These are phyloP conservation scores for Trametes gibbosa DNA, from an alignment of 768 basidiomycete genomes.

Conservation along the genomic window DNA sequence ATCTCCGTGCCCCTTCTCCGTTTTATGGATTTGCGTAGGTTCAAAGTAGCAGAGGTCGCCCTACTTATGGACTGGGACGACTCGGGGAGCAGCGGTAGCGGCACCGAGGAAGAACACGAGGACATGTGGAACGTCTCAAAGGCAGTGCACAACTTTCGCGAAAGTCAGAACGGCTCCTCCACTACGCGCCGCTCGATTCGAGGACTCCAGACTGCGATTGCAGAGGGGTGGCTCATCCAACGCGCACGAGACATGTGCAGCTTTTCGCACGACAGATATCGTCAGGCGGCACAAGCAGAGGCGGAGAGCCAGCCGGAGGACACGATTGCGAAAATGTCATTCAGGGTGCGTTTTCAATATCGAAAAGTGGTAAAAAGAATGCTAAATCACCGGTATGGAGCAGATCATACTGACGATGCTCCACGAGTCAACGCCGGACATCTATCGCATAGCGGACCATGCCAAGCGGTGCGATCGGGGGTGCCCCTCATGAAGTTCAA, in stretches of 20 bases:
- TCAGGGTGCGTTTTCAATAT: conserved; percentile 44
- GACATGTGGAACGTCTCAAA: conserved; percentile 54
- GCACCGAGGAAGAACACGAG: conserved; percentile 44
- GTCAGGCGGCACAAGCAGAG: conserved; percentile 68
- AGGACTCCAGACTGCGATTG: conserved; percentile 62
- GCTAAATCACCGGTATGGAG: background rate
- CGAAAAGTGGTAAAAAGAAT: background rate
- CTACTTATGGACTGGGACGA: conserved; percentile 75
- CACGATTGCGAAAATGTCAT: conserved; percentile 62
- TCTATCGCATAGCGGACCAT: conserved; percentile 69
- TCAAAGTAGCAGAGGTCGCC: conserved; percentile 71
- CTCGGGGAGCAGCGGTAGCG: conserved; percentile 47
- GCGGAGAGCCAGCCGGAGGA: conserved; percentile 48
- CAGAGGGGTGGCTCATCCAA: conserved; percentile 74
- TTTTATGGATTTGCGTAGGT: conserved; percentile 37
- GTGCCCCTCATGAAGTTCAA: background rate
- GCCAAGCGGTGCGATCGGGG: conserved; percentile 48
- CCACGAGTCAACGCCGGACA: conserved; percentile 57
- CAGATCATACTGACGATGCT: conserved; percentile 74
- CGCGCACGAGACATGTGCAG: conserved; percentile 74
- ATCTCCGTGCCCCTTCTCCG: background rate
- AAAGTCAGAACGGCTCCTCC: conserved; percentile 35
- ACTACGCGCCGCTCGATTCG: conserved; percentile 59
- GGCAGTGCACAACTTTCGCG: conserved; percentile 46
- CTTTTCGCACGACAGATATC: conserved; percentile 72